Evolutionary conservation across 2,329 filamentous ascomycete genomes (phyloP).

Genomic region (Talaromyces albobiverticillius): DNA sequence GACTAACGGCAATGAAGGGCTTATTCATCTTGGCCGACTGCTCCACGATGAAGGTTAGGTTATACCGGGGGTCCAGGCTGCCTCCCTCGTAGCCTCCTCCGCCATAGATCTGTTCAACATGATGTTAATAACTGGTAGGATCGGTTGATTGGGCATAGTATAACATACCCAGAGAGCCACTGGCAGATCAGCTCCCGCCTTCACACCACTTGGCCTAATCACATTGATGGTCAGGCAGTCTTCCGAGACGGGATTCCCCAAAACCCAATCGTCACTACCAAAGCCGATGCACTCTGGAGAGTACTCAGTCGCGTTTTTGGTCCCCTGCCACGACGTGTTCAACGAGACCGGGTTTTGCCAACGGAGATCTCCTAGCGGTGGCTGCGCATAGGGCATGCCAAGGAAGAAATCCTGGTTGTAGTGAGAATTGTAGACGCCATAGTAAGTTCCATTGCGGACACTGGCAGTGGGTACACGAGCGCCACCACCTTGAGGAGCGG

Average conservation of each 20-base stretch:
- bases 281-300: constrained; percentile 52
- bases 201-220: constrained; percentile 31
- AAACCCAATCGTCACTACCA: constrained; percentile 32
- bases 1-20: constrained; percentile 45
- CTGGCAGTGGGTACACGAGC: constrained; percentile 25
- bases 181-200: constrained; percentile 25
- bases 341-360: constrained; percentile 52
- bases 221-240: constrained; percentile 43
- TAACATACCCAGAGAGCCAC: constrained; percentile 41
- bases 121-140: too few relatives aligned
- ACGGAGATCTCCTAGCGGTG: constrained; percentile 52
- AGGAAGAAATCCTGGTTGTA: constrained; percentile 54
- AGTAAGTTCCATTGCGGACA: constrained; percentile 49
- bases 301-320: constrained; percentile 44
- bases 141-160: constrained; percentile 49
- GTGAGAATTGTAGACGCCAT: constrained; percentile 37
- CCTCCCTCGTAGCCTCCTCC: constrained; percentile 54
- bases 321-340: constrained; percentile 44
- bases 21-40: constrained; percentile 51
- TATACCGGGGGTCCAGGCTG: constrained; percentile 57
- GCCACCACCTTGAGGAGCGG: too few relatives aligned
- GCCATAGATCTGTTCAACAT: constrained; percentile 44
- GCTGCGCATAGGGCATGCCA: constrained; percentile 57
- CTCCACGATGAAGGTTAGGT: constrained; percentile 54
- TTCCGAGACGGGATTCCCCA: constrained; percentile 43